A percentile compares a stretch with the other conserved stretches of the same genome.
phyloP scores from a whole-genome alignment of 805 yeast genomes.

The Isabelozyma heimii region DNA sequence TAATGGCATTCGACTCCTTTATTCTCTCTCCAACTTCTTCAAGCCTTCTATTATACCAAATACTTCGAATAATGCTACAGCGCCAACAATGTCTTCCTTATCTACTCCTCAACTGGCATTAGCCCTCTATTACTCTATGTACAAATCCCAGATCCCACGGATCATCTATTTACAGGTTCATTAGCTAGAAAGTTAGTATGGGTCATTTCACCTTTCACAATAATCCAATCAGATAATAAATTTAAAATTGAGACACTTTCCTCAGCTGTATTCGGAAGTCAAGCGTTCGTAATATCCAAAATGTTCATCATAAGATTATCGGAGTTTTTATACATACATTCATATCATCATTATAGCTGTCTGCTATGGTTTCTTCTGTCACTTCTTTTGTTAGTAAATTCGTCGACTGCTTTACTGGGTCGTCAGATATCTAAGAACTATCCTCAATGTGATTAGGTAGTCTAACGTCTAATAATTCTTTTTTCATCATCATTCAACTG shows the following conservation, averaged over 20 bases:
- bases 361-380: not conserved
- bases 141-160: not conserved
- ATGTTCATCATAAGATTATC: constrained; percentile 16
- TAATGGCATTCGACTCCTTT: too few species aligned
- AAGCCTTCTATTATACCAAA: too few species aligned
- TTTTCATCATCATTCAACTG: constrained; percentile 28
- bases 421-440: constrained; percentile 3
- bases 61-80: too few species aligned
- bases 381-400: not conserved
- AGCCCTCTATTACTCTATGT: not conserved
- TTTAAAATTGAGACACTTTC: constrained; percentile 9
- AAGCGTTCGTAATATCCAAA: constrained; percentile 24
- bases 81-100: too few species aligned
- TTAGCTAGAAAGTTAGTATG: not conserved
- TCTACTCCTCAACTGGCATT: too few species aligned
- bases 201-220: not conserved
- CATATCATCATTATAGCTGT: not conserved
- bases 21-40: too few species aligned
- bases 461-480: constrained; percentile 40
- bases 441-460: constrained; percentile 28
- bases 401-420: not conserved
- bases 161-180: not conserved
- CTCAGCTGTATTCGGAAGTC: constrained; percentile 25
- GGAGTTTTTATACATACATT: not conserved
- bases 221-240: constrained; percentile 1